A percentile compares a stretch with the other conserved stretches of the same genome.
Evolutionary conservation across 768 basidiomycete species (phyloP).

Genomic region (Hemileccinum impolitum): DNA sequence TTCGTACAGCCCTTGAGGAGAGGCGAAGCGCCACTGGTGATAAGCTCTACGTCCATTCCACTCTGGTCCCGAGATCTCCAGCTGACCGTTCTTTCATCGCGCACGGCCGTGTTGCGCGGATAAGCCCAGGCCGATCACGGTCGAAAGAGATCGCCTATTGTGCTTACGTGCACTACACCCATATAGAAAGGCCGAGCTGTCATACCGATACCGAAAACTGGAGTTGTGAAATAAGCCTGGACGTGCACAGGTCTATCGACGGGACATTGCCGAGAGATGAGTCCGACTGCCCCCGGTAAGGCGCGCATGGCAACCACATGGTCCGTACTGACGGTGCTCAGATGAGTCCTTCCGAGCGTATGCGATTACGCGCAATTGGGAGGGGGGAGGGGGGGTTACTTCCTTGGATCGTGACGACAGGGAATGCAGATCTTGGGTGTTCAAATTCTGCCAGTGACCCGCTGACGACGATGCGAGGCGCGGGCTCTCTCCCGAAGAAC

Average conservation of each 20-base stretch:
- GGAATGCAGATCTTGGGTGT: no score
- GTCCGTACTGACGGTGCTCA: no score
- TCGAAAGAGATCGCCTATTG: conserved; percentile 18
- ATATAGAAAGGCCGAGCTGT: neutral
- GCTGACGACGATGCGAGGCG: neutral
- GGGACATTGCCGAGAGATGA: neutral
- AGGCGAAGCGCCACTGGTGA: no score
- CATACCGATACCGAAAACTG: neutral
- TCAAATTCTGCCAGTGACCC: no score
- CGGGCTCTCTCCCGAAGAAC: neutral
- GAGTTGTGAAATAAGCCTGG: neutral
- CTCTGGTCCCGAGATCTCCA: neutral
- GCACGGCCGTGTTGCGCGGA: neutral
- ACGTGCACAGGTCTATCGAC: neutral
- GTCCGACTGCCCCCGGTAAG: no score
- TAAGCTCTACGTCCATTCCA: no score
- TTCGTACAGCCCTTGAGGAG: no score
- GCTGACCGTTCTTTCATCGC: neutral
- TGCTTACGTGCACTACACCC: conserved; percentile 8
- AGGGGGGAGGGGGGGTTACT: no score
- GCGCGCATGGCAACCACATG: no score
- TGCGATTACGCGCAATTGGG: no score
- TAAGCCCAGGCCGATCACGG: conserved; percentile 13
- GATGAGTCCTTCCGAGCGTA: no score
- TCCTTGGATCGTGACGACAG: neutral